A percentile compares a stretch with the other conserved stretches of the same genome.
Conservation (phyloP, 352 stramenopile genomes). For the Pythium coloratum region DNA sequence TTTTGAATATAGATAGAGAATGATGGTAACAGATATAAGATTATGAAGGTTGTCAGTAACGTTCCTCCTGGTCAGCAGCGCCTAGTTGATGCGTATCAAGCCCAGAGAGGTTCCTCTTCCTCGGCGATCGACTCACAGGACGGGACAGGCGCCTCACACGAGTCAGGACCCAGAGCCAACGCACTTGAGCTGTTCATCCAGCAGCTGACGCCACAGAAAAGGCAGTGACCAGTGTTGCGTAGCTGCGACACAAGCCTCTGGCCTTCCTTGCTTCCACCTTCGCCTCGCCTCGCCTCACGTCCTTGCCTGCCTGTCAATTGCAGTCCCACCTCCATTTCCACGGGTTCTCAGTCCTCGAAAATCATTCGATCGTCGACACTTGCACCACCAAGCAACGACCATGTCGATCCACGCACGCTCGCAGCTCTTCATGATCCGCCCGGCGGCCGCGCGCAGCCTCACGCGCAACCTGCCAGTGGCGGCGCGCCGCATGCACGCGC, state of each 20-base stretch:
- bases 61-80: neutral
- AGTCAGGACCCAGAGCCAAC: constrained; percentile 14
- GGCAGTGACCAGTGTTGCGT: constrained; percentile 6
- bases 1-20: constrained; percentile 14
- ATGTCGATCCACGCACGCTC: constrained; percentile 49
- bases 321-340: neutral
- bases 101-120: neutral
- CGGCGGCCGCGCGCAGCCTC: constrained; percentile 17
- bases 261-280: neutral
- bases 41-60: constrained; percentile 4
- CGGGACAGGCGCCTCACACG: neutral
- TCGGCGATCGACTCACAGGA: constrained; percentile 7
- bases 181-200: constrained; percentile 12
- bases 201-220: constrained; percentile 25
- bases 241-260: constrained; percentile 7
- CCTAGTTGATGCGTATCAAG: neutral
- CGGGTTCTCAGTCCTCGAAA: neutral
- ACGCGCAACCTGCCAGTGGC: constrained; percentile 26
- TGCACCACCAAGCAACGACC: neutral
- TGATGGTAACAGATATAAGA: constrained; percentile 19
- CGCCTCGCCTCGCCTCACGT: neutral
- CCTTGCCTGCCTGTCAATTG: neutral
- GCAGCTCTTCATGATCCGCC: constrained; percentile 41
- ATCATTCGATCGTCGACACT: no score
- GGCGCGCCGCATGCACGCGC: constrained; percentile 25